phyloP scores from a whole-genome alignment of 768 basidiomycete genomes.

The Asterophora lycoperdoides region DNA sequence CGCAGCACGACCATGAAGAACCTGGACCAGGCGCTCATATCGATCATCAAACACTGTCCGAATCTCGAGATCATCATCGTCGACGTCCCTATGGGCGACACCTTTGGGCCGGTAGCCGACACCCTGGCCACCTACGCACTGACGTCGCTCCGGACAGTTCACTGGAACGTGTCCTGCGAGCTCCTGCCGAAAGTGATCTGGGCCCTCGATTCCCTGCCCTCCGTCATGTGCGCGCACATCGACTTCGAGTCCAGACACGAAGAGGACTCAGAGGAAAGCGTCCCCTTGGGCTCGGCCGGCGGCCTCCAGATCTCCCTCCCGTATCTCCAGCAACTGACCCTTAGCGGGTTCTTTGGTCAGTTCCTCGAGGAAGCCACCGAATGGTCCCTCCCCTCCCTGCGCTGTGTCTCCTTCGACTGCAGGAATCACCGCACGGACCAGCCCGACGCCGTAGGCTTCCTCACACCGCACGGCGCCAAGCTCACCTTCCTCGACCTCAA shows the following conservation, averaged over 20 bases:
- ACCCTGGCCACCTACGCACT: conserved; percentile 50
- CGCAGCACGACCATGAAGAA: conserved; percentile 41
- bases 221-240: conserved; percentile 53
- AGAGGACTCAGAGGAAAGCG: conserved; percentile 34
- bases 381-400: conserved; percentile 63
- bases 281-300: conserved; percentile 58
- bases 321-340: conserved; percentile 56
- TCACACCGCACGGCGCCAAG: conserved; percentile 50
- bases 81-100: conserved; percentile 56
- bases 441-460: conserved; percentile 59
- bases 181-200: conserved; percentile 65
- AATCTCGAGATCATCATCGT: conserved; percentile 72
- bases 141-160: conserved; percentile 53
- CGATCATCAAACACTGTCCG: conserved; percentile 60
- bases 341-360: conserved; percentile 57
- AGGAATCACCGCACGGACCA: conserved; percentile 40
- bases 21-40: conserved; percentile 50
- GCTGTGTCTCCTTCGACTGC: conserved; percentile 54
- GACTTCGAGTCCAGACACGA: conserved; percentile 37
- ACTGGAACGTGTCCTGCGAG: conserved; percentile 54
- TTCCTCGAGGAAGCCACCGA: conserved; percentile 66
- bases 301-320: conserved; percentile 51
- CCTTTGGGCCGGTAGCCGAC: conserved; percentile 63
- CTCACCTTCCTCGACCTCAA: conserved; percentile 67
- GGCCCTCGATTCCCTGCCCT: conserved; percentile 61